A percentile compares a stretch with the other conserved stretches of the same genome.
These are phyloP conservation scores for Penicillium digitatum DNA, from an alignment of 2,329 filamentous ascomycete genomes.

Conservation along the genomic window DNA sequence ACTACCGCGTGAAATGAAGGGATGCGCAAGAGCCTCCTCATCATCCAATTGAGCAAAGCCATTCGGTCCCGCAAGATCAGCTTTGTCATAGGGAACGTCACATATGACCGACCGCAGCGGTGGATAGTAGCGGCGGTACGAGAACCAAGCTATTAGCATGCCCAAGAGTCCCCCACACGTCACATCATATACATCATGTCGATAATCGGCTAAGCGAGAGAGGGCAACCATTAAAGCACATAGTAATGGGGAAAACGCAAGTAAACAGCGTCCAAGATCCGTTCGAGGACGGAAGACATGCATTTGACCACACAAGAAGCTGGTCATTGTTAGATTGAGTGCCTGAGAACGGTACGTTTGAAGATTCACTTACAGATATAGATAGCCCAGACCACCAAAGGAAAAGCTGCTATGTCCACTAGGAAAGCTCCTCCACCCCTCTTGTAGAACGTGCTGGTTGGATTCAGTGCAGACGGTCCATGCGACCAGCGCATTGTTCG, in stretches of 20 bases:
- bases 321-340: slow-evolving; percentile 13
- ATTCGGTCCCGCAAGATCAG: slow-evolving; percentile 20
- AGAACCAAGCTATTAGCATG: slow-evolving; percentile 53
- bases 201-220: slow-evolving; percentile 60
- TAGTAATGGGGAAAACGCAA: slow-evolving; percentile 54
- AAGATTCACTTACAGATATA: slow-evolving; percentile 44
- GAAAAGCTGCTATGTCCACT: slow-evolving; percentile 61
- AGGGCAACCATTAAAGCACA: slow-evolving; percentile 59
- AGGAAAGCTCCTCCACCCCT: slow-evolving; percentile 64
- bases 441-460: slow-evolving; percentile 54
- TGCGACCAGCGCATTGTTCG: slow-evolving; percentile 51
- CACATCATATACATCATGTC: slow-evolving; percentile 63
- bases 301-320: slow-evolving; percentile 52
- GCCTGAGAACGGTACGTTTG: neutral
- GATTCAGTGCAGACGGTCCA: slow-evolving; percentile 49
- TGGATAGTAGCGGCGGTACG: slow-evolving; percentile 60
- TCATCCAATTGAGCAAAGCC: slow-evolving; percentile 35
- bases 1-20: slow-evolving; percentile 13
- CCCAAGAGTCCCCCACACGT: slow-evolving; percentile 54
- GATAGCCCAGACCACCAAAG: slow-evolving; percentile 59
- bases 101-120: slow-evolving; percentile 49
- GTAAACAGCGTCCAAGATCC: slow-evolving; percentile 53
- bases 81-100: slow-evolving; percentile 48
- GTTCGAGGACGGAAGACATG: slow-evolving; percentile 57
- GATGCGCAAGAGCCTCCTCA: slow-evolving; percentile 26